Evolutionary conservation across 164 flowering plant genomes (phyloP), one percentile per base, ranked within the genome.

Genomic region (Umbilicus rupestris): DNA sequence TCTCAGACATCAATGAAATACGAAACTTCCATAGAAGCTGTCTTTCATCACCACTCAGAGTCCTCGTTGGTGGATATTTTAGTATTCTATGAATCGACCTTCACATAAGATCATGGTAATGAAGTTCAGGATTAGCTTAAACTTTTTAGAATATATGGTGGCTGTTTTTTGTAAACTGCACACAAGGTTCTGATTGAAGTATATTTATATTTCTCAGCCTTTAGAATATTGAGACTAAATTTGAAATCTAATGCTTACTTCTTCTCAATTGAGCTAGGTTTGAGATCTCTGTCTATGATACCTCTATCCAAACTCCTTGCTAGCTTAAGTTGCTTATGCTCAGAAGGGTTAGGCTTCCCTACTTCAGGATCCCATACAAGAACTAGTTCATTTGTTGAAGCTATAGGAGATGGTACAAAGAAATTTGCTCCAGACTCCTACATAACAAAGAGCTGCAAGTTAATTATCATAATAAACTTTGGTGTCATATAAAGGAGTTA

Each of bases 321-420:
- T 45, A 95, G 79, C 82, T 92, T 95, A 63, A 89, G 82, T 73
- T 95, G 97, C 84, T 95, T 95, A 78, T 95, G 99, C 83, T 95
- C 97, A 37, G 97, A 89, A 42, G 99, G 99, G 78, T 95, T 95
- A 47, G 83, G 81, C 74, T 79, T 92, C 67, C 97, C 97, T 58
- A 95, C 81, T 78, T 95, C 99, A 17, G 99, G 97, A 71, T 95
- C 99, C 97, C 97, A 95, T 64, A 95, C 97, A 55, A 74, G 83
- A 62, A 95, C 99, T 68, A 92, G 82, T 74, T 91, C 99, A 87
- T 95, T 95, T 67, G 94, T 85, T 70, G 96, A 86, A 76, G 92
- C 84, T 59, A 95, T 84, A 49, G 96, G 92, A 52, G 97, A 79
- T 30, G 97, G 90, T 66, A 87, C 78, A 66, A 87, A 79, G 74